Evolutionary conservation across 2,329 filamentous ascomycete genomes (phyloP).

Genomic region (Ambrosiella xylebori): DNA sequence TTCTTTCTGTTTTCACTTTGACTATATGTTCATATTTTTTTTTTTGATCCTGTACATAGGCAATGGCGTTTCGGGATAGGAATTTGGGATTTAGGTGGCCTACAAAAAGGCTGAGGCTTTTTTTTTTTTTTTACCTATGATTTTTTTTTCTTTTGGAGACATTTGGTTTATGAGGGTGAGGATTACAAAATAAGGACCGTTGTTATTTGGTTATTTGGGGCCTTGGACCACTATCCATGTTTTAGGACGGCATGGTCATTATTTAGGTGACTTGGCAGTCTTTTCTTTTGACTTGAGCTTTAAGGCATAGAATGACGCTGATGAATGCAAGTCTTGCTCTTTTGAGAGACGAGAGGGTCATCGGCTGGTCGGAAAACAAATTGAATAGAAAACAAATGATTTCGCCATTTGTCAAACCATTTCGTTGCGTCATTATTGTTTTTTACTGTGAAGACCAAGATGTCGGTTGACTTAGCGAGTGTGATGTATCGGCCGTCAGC

Average conservation of each 20-base stretch:
- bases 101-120: background rate
- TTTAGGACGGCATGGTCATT: background rate
- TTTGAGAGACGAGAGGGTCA: too few species aligned
- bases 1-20: too few species aligned
- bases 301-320: background rate
- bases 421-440: background rate
- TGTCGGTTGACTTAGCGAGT: background rate
- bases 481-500: background rate
- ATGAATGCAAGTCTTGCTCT: too few species aligned
- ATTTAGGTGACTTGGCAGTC: background rate
- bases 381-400: background rate
- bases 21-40: too few species aligned
- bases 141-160: constrained; percentile 1
- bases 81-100: too few species aligned
- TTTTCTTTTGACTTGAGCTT: background rate
- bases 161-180: background rate
- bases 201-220: background rate
- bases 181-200: too few species aligned
- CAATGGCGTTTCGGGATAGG: too few species aligned
- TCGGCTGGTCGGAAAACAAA: too few species aligned
- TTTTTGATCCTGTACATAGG: too few species aligned
- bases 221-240: background rate
- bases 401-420: background rate
- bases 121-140: constrained; percentile 1
- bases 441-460: background rate